Conservation (phyloP, 1,139 yeast genomes). For the Saccharomyces hybrid region DNA sequence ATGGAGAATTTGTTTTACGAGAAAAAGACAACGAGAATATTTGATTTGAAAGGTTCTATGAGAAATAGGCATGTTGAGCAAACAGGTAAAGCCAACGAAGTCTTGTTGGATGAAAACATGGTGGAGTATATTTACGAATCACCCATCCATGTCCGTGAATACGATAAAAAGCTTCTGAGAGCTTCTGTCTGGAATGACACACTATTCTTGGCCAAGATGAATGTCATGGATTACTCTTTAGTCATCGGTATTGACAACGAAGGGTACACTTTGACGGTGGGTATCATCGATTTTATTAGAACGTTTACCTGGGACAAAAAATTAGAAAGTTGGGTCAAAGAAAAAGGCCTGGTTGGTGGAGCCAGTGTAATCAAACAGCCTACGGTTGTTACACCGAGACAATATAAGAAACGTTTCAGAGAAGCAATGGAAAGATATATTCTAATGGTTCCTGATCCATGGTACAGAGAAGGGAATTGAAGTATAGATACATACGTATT, state of each 20-base stretch:
- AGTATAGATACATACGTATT: constrained; percentile 1
- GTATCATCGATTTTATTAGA: constrained; percentile 90
- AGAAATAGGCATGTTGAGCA: constrained; percentile 93
- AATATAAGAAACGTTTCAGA: constrained; percentile 84
- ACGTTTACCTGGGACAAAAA: constrained; percentile 99
- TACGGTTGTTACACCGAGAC: constrained; percentile 93
- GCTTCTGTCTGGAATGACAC: constrained; percentile 96
- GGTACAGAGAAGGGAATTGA: constrained; percentile 42
- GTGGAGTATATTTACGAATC: constrained; percentile 95
- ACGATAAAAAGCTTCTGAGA: constrained; percentile 74
- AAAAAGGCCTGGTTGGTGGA: constrained; percentile 79
- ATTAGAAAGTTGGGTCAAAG: constrained; percentile 98
- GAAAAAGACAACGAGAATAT: constrained; percentile 74
- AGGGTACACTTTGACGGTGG: constrained; percentile 68
- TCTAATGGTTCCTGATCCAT: constrained; percentile 86
- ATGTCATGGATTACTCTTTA: constrained; percentile 96
- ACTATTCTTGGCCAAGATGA: constrained; percentile 88
- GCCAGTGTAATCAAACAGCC: constrained; percentile 90
- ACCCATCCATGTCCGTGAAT: constrained; percentile 90
- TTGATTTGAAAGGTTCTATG: constrained; percentile 97
- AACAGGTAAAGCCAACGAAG: constrained; percentile 94
- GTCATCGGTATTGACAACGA: constrained; percentile 83
- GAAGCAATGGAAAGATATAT: constrained; percentile 98
- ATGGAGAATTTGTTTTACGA: constrained; percentile 95
- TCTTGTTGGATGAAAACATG: constrained; percentile 92